Evolutionary conservation across 2,329 filamentous ascomycete species (phyloP), one percentile per base, ranked within the genome.

Genomic region (Verticillium klebahnii): DNA sequence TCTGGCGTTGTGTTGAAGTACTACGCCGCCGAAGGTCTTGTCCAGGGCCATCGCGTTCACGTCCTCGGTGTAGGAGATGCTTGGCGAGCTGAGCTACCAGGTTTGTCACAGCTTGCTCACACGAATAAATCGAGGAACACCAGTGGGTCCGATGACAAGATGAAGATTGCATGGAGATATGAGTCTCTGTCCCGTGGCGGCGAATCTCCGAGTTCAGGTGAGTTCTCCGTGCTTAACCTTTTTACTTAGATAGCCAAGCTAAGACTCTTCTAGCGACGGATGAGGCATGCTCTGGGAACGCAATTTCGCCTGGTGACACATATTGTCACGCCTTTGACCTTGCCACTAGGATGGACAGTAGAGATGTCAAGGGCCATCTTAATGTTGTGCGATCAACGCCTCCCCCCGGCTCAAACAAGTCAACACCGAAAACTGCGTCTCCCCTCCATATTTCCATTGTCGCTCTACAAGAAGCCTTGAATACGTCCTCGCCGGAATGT

Each of bases 101-200:
- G 90, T 0, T 74, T 96, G 37, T 82, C 81, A 1, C 77, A 69
- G 11, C 73, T 75, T 17, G 67, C 69, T 57, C 72, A 65, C 76
- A 80, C 58, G 80, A 69, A 74, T 72, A 70, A 52, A 63, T 67
- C 68, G 78, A 73, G 57, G 61, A 68, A 81, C 36, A 78, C 80
- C 45, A 60, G 71, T 17, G 67, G 72, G 2, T 70, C 75, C 2
- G 81, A 82, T 15, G 90, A 94, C 65, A 93, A 89, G 75, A 98
- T 99, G 95, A 98, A 97, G 79, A 99, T 99, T 79, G 95, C 95
- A 3, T 99, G 95, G 95, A 85, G 95, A 74, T 99, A 99, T 77
- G 93, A 98, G 75, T 85, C 87, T 37, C 76, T 98, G 60, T 25
- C 34, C 15, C 40, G 58, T 29, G 90, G 90, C n/a, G 32, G 58